Evolutionary conservation across 202 grass and related monocot species (phyloP), one percentile per base, ranked within the genome.

Genomic region (Tripidium arundinaceum): DNA sequence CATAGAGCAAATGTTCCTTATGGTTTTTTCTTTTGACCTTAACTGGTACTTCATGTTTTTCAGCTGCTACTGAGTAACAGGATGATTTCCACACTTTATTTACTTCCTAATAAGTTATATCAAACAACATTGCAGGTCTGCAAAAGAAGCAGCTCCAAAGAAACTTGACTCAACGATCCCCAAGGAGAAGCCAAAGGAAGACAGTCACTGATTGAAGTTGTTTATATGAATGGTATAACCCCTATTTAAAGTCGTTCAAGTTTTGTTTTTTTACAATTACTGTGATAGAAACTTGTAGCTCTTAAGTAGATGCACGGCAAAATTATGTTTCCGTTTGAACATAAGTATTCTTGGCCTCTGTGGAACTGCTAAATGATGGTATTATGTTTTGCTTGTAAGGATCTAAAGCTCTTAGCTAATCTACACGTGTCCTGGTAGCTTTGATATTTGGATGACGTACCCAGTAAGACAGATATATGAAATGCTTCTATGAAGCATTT

Each of bases 121-220:
- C 21, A 3, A 76, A 61, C 27, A 43, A 68, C 28, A 21, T 55
- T 83, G 16, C 81, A 87, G 84, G 81, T 92, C 86, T 78, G 80
- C 68, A 74, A 86, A 92, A 83, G 83, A 64, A 58, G 81, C 72
- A 19, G 28, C 41, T 40, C 76, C 69, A 0, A 87, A 87, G 87
- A 86, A 92, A 69, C 18, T 89, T 75, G 84, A 87, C 49, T 46
- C 62, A 6, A 78, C 88, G 25, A 19, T 77, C 54, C 76, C 79
- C 12, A 92, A 84, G 77, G 83, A 92, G 28, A 92, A 81, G 62
- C 81, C 72, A 5, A 89, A 89, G 62, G 86, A 82, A 62, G 81
- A 84, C 46, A 55, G 31, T 42, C 76, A 84, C 66, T 91, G 72
- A 82, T 63, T 65, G 26, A 12, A 71, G 25, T 54, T 80, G 80